Conservation (phyloP, 176 grass and related monocot genomes). For the Juncus effusus region DNA sequence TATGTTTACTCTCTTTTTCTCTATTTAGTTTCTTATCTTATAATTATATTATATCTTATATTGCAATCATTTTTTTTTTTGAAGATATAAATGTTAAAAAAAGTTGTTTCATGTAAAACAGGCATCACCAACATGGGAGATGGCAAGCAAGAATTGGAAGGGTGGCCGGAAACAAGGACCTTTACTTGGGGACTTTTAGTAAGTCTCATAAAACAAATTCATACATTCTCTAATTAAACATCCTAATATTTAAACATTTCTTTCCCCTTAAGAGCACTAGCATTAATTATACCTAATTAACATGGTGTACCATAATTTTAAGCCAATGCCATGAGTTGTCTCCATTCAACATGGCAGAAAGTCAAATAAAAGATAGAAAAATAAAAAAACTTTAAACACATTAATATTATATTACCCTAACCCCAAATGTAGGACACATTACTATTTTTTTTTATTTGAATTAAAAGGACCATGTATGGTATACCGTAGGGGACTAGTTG, state of each 20-base stretch:
- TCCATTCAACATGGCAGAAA: slow-evolving; percentile 15
- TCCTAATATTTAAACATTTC: slow-evolving; percentile 12
- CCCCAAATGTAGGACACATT: neutral
- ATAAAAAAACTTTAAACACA: neutral
- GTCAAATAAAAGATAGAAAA: slow-evolving; percentile 28
- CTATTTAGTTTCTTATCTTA: neutral
- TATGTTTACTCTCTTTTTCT: neutral
- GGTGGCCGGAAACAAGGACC: slow-evolving; percentile 58
- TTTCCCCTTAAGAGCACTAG: slow-evolving; percentile 4
- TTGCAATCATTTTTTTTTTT: neutral
- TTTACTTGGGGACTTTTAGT: slow-evolving; percentile 56
- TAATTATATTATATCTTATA: neutral
- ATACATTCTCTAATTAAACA: slow-evolving; percentile 4
- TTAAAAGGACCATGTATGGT: too few relatives aligned
- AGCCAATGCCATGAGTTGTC: slow-evolving; percentile 19
- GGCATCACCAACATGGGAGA: slow-evolving; percentile 60
- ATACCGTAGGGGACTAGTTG: neutral
- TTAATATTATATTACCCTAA: too few relatives aligned
- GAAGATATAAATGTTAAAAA: neutral
- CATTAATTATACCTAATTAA: slow-evolving; percentile 4
- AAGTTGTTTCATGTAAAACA: slow-evolving; percentile 4
- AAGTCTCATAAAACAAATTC: slow-evolving; percentile 19
- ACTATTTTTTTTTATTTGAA: too few relatives aligned
- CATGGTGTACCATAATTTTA: slow-evolving; percentile 1
- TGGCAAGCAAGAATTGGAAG: slow-evolving; percentile 60